Evolutionary conservation across 441 rosid genomes (phyloP).

Genomic region (Capsella rubella): DNA sequence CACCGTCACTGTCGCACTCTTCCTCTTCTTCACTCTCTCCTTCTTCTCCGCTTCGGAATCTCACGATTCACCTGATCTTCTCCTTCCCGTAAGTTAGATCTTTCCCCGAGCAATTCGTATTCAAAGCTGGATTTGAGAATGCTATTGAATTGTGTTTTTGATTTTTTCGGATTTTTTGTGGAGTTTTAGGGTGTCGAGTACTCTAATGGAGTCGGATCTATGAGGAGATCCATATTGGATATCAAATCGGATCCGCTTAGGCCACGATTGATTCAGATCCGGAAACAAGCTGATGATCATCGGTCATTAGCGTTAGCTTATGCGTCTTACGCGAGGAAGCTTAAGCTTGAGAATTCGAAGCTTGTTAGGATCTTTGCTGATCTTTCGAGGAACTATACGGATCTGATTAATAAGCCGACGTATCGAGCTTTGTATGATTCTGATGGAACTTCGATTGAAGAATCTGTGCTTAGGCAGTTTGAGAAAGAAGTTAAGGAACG

Average conservation of each 20-base stretch:
- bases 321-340: constrained; percentile 94
- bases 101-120: neutral
- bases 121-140: neutral
- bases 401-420: constrained; percentile 75
- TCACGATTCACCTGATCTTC: constrained; percentile 51
- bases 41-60: constrained; percentile 63
- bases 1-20: constrained; percentile 49
- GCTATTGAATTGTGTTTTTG: neutral
- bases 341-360: constrained; percentile 92
- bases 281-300: constrained; percentile 95
- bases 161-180: neutral
- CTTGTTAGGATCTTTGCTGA: constrained; percentile 90
- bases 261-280: constrained; percentile 89
- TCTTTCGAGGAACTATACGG: constrained; percentile 80
- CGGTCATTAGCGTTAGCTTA: constrained; percentile 77
- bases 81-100: constrained; percentile 53
- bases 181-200: constrained; percentile 51
- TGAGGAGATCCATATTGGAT: constrained; percentile 79
- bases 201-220: constrained; percentile 56
- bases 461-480: constrained; percentile 63
- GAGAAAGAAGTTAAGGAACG: constrained; percentile 97
- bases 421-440: constrained; percentile 65
- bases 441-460: constrained; percentile 74
- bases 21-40: constrained; percentile 63
- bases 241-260: constrained; percentile 88